These are phyloP conservation scores for Globisporangium yorkense DNA, from an alignment of 352 stramenopile genomes.

Conservation along the genomic window DNA sequence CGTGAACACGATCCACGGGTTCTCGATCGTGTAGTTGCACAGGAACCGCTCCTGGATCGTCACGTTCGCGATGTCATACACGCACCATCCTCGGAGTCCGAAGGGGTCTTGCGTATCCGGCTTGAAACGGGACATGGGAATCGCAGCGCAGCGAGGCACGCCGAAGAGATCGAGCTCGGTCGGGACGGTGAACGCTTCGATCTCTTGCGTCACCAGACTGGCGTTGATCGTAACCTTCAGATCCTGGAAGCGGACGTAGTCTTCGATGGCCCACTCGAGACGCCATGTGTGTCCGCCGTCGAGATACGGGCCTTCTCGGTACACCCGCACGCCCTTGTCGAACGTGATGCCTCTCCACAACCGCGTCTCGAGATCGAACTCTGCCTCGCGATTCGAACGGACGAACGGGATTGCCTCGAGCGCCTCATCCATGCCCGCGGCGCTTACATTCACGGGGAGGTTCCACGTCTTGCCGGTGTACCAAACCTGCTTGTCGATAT, in stretches of 20 bases:
- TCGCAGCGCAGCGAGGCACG: slow-evolving; percentile 36
- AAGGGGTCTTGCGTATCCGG: slow-evolving; percentile 40
- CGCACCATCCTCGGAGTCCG: slow-evolving; percentile 42
- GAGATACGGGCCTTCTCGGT: slow-evolving; percentile 53
- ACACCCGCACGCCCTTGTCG: slow-evolving; percentile 70
- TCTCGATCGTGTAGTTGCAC: slow-evolving; percentile 69
- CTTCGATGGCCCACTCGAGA: slow-evolving; percentile 64
- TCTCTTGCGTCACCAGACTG: slow-evolving; percentile 51
- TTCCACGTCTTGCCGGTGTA: slow-evolving; percentile 52
- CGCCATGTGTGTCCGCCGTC: slow-evolving; percentile 72
- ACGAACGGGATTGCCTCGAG: slow-evolving; percentile 65
- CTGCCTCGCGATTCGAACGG: slow-evolving; percentile 53
- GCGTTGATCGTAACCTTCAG: slow-evolving; percentile 55
- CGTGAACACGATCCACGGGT: slow-evolving; percentile 72
- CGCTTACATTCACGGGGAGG: slow-evolving; percentile 65
- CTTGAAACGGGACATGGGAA: slow-evolving; percentile 44
- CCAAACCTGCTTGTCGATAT: slow-evolving; percentile 28
- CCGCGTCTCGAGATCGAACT: slow-evolving; percentile 52
- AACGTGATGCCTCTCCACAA: slow-evolving; percentile 48
- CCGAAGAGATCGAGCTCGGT: slow-evolving; percentile 41
- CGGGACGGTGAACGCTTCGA: slow-evolving; percentile 47
- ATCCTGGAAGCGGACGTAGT: slow-evolving; percentile 71
- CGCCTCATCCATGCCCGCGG: slow-evolving; percentile 64
- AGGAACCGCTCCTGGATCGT: slow-evolving; percentile 65
- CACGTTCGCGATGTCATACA: slow-evolving; percentile 59